Evolutionary conservation across 73 alveolate genomes (phyloP), one percentile per base, ranked within the genome.

Genomic region (Tetrahymena borealis): DNA sequence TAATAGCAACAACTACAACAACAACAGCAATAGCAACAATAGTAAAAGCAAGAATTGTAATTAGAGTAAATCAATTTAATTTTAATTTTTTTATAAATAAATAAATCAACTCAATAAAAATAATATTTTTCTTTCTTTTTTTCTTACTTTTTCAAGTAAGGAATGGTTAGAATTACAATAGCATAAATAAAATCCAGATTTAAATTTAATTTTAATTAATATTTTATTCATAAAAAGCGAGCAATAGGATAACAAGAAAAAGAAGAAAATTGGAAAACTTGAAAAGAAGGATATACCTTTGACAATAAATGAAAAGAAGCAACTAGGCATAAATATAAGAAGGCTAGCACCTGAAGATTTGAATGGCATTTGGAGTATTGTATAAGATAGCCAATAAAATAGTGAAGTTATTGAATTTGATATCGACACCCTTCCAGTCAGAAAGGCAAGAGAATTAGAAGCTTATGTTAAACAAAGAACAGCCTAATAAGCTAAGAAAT

Each of bases 361-460:
- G 28, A 60, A 60, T 60, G 85, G 85, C 1, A 60, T 60, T 60
- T 60, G 85, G 85, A 60, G 85, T 60, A 60, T 60, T n/a, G 85
- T 60, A 5, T 20, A 60, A n/a, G 85, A 60, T n/a, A 60, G 85
- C 35, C 78, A 93, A 85, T 41, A 93, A 4, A 40, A 93, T 39
- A 93, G 93, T 93, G 95, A 93, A 32, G 95, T 79, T 32, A 31
- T 93, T n/a, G 95, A 93, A 36, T 93, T 93, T 78, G 95, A 93
- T 42, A 93, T 93, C 16, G 93, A 93, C 36, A 93, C 95, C 13
- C 20, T 93, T 24, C 95, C 95, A 31, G 93, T 85, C 10, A 93
- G 91, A 40, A 93, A 93, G 40, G 91, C 95, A 7, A 78, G 95
- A 40, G 91, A 85, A 90, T 85, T 93, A 39, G 95, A 93, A 85